Evolutionary conservation across 2,329 filamentous ascomycete species (phyloP), one percentile per base, ranked within the genome.

Genomic region (Samsoniella hepiali): DNA sequence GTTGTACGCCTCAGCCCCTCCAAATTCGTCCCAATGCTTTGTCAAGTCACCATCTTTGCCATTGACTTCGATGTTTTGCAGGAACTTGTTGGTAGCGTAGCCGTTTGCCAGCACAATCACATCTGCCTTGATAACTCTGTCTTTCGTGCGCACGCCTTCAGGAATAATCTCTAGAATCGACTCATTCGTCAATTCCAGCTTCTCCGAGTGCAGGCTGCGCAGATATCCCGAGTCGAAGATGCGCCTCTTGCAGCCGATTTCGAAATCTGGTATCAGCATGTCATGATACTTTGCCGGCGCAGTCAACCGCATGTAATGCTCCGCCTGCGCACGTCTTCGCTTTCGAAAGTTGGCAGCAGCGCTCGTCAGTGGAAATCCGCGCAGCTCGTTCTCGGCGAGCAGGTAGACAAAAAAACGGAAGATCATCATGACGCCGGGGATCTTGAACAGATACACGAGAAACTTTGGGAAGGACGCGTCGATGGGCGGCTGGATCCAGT

Each of bases 71-170:
- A 84, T 76, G 0, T 79, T 80, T 40, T 74, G 77, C 5, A 83
- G 67, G 62, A 80, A 76, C 57, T 77, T 77, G 58, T 78, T 76
- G 1, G 81, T 81, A 51, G 79, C 74, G 54, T 82, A 84, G 0
- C 81, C 81, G 36, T 77, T 81, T 0, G 81, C 81, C 2, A 82
- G 73, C 9, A 84, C 69, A 61, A 84, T 79, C 3, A 68, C 72
- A 63, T 73, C 69, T 0, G 70, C 69, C 1, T 57, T 4, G 72
- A 71, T 45, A 2, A 66, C 15, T n/a, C 63, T 64, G 1, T 70
- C 68, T 0, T 44, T 38, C 3, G 69, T 70, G 0, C 67, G 64
- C 1, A 71, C 63, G 0, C 69, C 67, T 8, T 53, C 50, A 4
- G 51, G 6, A 7, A 68, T 62, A 2, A 72, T 61, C 8, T 53